Base-by-base conservation (phyloP, 2,329 filamentous ascomycete genomes). In the Neofusicoccum ribis region DNA sequence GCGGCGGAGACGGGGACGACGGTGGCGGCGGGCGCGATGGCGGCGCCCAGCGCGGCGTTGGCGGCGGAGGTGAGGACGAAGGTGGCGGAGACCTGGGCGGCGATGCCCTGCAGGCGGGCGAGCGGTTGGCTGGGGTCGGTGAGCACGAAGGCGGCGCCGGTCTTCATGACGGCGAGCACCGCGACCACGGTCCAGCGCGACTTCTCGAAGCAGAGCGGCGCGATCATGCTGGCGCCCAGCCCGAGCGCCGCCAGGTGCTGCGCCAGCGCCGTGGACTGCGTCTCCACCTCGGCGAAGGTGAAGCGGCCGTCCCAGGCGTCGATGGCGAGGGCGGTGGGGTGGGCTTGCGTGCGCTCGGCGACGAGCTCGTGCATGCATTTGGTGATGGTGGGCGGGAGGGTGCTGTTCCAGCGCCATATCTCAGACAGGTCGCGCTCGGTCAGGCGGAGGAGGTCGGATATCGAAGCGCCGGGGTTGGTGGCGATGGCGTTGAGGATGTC, bases 301-400 rank as follows among this genome's bases (percentile, higher is more conserved):
- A 83, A 77, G 63, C 71, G 70, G 39, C 83, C 82, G 65, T 85
- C 83, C 82, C 82, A 84, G 0, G 83, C 83, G 63, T 81, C 72
- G n/a, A 85, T 76, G 31, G 83, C 83, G 5, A 76, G 68, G 63
- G 78, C 78, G 2, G 77, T 69, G 0, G 77, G 75, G 14, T 73
- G 67, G 11, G 27, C 5, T 31, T 7, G 69, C 66, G 77, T 76
- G 70, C 74, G 78, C 61, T 81, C 72, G 4, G 77, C 71, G 15
- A 85, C 72, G 64, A 83, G 75, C 1, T 82, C 79, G 66, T 84
- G 81, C 75, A 82, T 82, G 69, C 82, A 83, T 44, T 76, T 78
- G 41, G 77, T 72, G 62, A 79, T 74, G 1, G 76, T 75, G 2
- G 80, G 78, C 20, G 82, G 82, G 2, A 84, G 67, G 2, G 74